phyloP scores from a whole-genome alignment of 371 early-diverging fungal species.

The Smittium culicis region DNA sequence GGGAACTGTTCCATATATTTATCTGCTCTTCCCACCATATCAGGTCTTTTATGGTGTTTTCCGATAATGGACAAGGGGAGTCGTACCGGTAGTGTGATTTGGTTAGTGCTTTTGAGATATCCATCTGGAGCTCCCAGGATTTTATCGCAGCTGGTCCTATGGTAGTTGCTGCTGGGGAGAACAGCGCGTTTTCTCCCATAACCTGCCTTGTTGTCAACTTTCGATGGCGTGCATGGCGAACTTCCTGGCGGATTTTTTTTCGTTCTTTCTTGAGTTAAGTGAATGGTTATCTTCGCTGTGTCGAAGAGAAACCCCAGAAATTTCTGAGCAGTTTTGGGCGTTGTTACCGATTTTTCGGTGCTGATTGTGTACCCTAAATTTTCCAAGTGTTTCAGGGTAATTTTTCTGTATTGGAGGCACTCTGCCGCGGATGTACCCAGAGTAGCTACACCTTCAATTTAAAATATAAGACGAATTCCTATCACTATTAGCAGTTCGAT shows the following conservation, averaged over 20 bases:
- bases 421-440: slow-evolving; percentile 13
- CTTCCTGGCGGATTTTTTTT: background rate
- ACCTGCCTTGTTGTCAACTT: background rate
- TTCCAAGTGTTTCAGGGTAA: background rate
- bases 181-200: slow-evolving; percentile 10
- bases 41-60: background rate
- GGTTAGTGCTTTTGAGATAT: background rate
- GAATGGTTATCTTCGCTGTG: slow-evolving; percentile 10
- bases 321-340: slow-evolving; percentile 25
- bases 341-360: slow-evolving; percentile 17
- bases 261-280: background rate
- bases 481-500: slow-evolving; percentile 22
- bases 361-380: slow-evolving; percentile 17
- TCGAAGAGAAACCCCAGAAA: slow-evolving; percentile 30
- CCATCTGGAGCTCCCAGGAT: slow-evolving; percentile 7
- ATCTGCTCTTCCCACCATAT: background rate
- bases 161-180: slow-evolving; percentile 5
- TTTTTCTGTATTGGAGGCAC: slow-evolving; percentile 14
- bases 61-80: background rate
- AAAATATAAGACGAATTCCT: slow-evolving; percentile 26
- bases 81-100: background rate
- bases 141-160: background rate
- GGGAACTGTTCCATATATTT: background rate
- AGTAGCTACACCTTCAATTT: slow-evolving; percentile 26
- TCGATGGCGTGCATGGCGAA: background rate